A percentile compares a stretch with the other conserved stretches of the same genome.
Evolutionary conservation across 192 early-diverging fungal genomes (phyloP).

Genomic region (Linnemannia exigua): DNA sequence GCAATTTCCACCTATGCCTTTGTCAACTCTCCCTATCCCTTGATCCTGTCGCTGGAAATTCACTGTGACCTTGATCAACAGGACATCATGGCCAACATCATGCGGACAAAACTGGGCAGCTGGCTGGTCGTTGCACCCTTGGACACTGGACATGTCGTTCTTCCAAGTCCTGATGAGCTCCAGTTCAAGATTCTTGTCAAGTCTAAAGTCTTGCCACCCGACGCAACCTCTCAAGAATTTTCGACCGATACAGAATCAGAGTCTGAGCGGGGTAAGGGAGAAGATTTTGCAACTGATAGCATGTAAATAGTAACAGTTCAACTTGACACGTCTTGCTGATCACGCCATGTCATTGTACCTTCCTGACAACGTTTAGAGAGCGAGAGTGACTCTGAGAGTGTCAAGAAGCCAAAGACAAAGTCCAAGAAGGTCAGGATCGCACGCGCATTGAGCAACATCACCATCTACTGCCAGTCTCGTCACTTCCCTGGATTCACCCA

Average conservation of each 20-base stretch:
- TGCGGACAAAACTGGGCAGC: conserved; percentile 78
- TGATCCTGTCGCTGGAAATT: conserved; percentile 88
- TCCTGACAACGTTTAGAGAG: conserved; percentile 28
- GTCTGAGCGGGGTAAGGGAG: conserved; percentile 46
- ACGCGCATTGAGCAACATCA: conserved; percentile 68
- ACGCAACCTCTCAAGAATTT: conserved; percentile 24
- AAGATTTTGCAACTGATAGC: conserved; percentile 1
- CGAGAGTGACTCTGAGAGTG: conserved; percentile 40
- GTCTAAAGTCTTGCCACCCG: conserved; percentile 60
- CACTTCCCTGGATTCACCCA: conserved; percentile 72
- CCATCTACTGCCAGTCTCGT: conserved; percentile 73
- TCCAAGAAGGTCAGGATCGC: conserved; percentile 61
- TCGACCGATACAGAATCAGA: conserved; percentile 60
- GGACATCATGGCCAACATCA: conserved; percentile 77
- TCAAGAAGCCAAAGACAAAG: conserved; percentile 39
- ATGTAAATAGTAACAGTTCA: background rate
- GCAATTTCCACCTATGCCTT: conserved; percentile 92
- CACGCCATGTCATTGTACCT: background rate
- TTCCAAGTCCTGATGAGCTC: conserved; percentile 83
- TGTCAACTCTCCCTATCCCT: conserved; percentile 82
- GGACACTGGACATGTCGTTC: conserved; percentile 42
- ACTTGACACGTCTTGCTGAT: background rate
- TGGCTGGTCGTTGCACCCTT: conserved; percentile 68
- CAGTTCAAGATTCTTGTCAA: conserved; percentile 84
- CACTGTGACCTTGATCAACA: conserved; percentile 86